These are phyloP conservation scores for Rhytidiadelphus loreus DNA, from an alignment of 225 moss, liverwort and hornwort genomes.

Conservation along the genomic window DNA sequence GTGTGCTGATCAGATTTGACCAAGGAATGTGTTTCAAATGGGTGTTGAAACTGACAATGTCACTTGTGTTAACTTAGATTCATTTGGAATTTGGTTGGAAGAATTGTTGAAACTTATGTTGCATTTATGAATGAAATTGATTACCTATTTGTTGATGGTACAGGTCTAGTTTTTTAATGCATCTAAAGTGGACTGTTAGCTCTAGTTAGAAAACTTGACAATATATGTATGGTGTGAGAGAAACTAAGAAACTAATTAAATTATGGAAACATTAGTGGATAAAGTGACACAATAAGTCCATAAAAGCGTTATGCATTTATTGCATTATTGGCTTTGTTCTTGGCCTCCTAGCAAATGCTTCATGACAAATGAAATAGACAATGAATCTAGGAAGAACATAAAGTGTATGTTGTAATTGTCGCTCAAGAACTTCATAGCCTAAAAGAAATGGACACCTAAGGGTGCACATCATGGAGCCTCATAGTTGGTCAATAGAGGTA, in stretches of 20 bases:
- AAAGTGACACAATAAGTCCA: background rate
- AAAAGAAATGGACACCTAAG: too few species aligned
- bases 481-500: background rate
- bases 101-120: background rate
- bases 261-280: accelerated
- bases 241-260: background rate
- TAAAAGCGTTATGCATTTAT: background rate
- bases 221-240: background rate
- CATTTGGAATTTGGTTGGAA: background rate
- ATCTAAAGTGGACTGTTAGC: background rate
- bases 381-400: too few species aligned
- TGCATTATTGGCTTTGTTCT: background rate
- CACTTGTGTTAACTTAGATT: background rate
- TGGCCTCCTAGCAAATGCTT: background rate
- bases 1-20: background rate
- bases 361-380: background rate
- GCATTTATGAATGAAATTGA: background rate
- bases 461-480: too few species aligned
- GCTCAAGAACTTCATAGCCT: background rate
- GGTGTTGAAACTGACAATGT: background rate
- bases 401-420: background rate
- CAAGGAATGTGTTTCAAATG: background rate
- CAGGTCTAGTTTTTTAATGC: too few species aligned
- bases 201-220: background rate
- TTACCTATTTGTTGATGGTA: background rate